These are phyloP conservation scores for Penicillium fimorum DNA, from an alignment of 495 filamentous ascomycete species.

Conservation along the genomic window DNA sequence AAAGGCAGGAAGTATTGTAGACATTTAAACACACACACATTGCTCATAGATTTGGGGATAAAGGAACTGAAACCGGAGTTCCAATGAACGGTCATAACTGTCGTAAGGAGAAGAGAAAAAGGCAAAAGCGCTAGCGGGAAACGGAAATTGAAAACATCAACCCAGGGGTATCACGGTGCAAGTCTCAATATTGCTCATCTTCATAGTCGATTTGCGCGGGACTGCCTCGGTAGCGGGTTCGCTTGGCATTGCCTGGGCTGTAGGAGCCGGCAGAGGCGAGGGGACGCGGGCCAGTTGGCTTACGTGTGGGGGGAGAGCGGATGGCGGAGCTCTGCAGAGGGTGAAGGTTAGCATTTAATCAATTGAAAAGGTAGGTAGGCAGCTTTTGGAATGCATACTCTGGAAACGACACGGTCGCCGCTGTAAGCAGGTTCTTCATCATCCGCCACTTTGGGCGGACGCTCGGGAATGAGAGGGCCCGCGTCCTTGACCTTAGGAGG, in stretches of 20 bases:
- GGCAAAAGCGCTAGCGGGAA: conserved; percentile 7
- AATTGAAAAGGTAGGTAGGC: background rate
- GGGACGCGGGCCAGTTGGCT: conserved; percentile 56
- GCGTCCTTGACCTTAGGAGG: conserved; percentile 55
- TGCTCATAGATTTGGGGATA: conserved; percentile 1
- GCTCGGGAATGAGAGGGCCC: conserved; percentile 50
- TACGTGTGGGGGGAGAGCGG: conserved; percentile 48
- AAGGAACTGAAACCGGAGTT: conserved; percentile 1
- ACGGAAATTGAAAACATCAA: conserved; percentile 18
- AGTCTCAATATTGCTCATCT: conserved; percentile 34
- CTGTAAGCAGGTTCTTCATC: conserved; percentile 38
- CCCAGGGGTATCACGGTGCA: conserved; percentile 29
- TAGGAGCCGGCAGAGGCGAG: conserved; percentile 46
- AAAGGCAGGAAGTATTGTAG: conserved; percentile 8
- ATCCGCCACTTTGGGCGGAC: conserved; percentile 44
- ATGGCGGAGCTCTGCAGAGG: conserved; percentile 38
- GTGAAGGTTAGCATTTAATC: background rate
- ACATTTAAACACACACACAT: conserved; percentile 7
- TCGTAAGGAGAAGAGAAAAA: conserved; percentile 13
- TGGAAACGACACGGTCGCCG: conserved; percentile 43
- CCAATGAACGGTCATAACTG: background rate
- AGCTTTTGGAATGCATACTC: conserved; percentile 28
- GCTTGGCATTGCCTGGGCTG: conserved; percentile 47
- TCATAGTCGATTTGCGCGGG: conserved; percentile 49
- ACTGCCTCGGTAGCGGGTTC: conserved; percentile 46